Percentiles rank a stretch among this genome's conserved stretches.
Evolutionary conservation across 768 basidiomycete species (phyloP).

Genomic region (Mycena filopes): DNA sequence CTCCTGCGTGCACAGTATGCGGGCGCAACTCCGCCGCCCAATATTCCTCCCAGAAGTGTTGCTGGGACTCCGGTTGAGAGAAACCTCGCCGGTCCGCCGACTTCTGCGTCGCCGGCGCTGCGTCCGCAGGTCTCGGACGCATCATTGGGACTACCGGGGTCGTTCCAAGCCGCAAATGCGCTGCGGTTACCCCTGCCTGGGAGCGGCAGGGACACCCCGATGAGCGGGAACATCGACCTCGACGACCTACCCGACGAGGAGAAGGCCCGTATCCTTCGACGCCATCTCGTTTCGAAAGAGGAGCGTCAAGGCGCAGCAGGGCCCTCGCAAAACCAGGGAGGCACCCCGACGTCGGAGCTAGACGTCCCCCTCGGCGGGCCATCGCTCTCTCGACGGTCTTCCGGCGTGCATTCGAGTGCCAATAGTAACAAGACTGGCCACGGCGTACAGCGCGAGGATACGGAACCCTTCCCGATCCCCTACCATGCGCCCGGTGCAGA

Average conservation of each 20-base stretch:
- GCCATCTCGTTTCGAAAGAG: constrained; percentile 82
- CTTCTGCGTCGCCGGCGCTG: constrained; percentile 28
- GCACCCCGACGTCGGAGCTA: constrained; percentile 38
- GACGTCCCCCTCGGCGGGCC: constrained; percentile 42
- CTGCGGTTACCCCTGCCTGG: constrained; percentile 40
- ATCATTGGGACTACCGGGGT: constrained; percentile 33
- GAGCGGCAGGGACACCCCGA: constrained; percentile 44
- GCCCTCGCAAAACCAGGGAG: constrained; percentile 36
- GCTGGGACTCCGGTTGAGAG: constrained; percentile 5
- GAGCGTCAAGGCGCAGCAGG: constrained; percentile 61
- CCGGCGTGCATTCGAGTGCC: constrained; percentile 20
- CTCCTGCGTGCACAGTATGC: constrained; percentile 72
- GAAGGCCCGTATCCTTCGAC: constrained; percentile 81
- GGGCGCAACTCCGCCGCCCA: constrained; percentile 66
- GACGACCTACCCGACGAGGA: constrained; percentile 83
- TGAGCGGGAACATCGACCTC: constrained; percentile 47
- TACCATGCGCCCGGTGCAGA: constrained; percentile 91
- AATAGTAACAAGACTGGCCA: not conserved
- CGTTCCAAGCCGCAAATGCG: constrained; percentile 48
- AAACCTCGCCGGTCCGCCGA: no score
- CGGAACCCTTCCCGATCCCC: constrained; percentile 86
- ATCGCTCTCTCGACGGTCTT: constrained; percentile 40
- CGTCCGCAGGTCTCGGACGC: constrained; percentile 27
- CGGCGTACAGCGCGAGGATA: constrained; percentile 54
- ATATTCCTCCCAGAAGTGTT: constrained; percentile 59